Evolutionary conservation across 208 protist genomes (phyloP).

Genomic region (Strigomonas oncopelti): DNA sequence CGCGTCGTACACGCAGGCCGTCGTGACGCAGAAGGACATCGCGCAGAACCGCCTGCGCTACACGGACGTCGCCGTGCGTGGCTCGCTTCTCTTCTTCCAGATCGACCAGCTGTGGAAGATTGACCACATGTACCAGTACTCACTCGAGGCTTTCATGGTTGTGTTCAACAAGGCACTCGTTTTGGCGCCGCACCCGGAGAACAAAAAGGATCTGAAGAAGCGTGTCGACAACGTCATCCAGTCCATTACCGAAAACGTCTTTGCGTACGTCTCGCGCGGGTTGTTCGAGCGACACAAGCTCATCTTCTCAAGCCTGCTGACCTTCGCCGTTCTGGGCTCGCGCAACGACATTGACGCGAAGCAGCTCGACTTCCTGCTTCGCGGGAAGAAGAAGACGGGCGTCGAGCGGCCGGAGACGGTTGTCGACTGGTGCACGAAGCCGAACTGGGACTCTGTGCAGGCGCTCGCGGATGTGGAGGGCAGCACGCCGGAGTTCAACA

Average conservation of each 20-base stretch:
- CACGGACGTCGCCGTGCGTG: conserved; percentile 93
- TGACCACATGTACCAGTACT: conserved; percentile 99
- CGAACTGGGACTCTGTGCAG: conserved; percentile 90
- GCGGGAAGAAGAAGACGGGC: conserved; percentile 87
- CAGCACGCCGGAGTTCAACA: conserved; percentile 80
- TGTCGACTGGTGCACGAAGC: conserved; percentile 88
- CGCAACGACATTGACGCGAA: conserved; percentile 77
- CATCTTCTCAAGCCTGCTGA: conserved; percentile 96
- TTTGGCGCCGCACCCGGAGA: conserved; percentile 80
- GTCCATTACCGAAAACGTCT: conserved; percentile 92
- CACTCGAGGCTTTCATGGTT: conserved; percentile 96
- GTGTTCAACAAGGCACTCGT: conserved; percentile 97
- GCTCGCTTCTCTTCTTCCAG: conserved; percentile 97
- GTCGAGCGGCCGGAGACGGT: conserved; percentile 86
- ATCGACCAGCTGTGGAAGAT: conserved; percentile 95
- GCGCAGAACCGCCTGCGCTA: conserved; percentile 94
- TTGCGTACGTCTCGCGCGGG: conserved; percentile 95
- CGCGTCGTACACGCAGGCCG: conserved; percentile 90
- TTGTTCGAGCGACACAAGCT: conserved; percentile 99
- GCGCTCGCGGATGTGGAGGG: conserved; percentile 89
- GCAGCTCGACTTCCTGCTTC: conserved; percentile 94
- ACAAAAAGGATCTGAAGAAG: conserved; percentile 89
- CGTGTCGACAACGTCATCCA: conserved; percentile 92
- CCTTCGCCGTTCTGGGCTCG: conserved; percentile 89
- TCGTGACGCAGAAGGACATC: conserved; percentile 93